Evolutionary conservation across 345 rosid species (phyloP).

Genomic region (Gynandropsis gynandra): DNA sequence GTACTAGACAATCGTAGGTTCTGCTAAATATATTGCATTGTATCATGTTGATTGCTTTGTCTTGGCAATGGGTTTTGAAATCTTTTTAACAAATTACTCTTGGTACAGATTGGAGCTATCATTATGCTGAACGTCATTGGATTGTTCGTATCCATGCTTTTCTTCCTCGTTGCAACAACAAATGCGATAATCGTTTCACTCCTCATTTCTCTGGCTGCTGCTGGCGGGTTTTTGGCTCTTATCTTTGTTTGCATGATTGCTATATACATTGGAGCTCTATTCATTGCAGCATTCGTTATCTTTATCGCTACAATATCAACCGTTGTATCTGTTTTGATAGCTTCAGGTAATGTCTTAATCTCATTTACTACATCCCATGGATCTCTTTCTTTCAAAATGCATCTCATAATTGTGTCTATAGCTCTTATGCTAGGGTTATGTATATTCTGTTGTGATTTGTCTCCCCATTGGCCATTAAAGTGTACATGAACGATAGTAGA

Average conservation of each 20-base stretch:
- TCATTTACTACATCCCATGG: too few relatives aligned
- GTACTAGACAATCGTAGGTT: too few relatives aligned
- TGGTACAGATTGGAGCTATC: slow-evolving; percentile 68
- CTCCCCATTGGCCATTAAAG: too few relatives aligned
- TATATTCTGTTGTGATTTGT: too few relatives aligned
- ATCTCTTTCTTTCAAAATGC: too few relatives aligned
- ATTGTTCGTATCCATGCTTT: slow-evolving; percentile 57
- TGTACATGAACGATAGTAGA: too few relatives aligned
- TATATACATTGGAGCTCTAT: slow-evolving; percentile 68
- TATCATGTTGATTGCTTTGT: too few relatives aligned
- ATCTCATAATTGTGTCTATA: too few relatives aligned
- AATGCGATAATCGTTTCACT: slow-evolving; percentile 70
- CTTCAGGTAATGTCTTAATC: slow-evolving; percentile 62
- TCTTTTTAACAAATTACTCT: slow-evolving; percentile 7
- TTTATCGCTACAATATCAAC: slow-evolving; percentile 59
- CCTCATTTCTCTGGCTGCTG: slow-evolving; percentile 73
- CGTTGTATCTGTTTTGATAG: slow-evolving; percentile 42
- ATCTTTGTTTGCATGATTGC: slow-evolving; percentile 61
- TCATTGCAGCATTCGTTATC: slow-evolving; percentile 60
- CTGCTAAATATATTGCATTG: too few relatives aligned
- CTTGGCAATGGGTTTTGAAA: too few relatives aligned
- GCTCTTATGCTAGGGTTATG: too few relatives aligned
- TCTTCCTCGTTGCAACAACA: slow-evolving; percentile 69
- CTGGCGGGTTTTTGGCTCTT: slow-evolving; percentile 80
- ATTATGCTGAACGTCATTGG: slow-evolving; percentile 63